These are phyloP conservation scores for Saccharomyces paradoxus DNA, from an alignment of 805 yeast genomes.

Conservation along the genomic window DNA sequence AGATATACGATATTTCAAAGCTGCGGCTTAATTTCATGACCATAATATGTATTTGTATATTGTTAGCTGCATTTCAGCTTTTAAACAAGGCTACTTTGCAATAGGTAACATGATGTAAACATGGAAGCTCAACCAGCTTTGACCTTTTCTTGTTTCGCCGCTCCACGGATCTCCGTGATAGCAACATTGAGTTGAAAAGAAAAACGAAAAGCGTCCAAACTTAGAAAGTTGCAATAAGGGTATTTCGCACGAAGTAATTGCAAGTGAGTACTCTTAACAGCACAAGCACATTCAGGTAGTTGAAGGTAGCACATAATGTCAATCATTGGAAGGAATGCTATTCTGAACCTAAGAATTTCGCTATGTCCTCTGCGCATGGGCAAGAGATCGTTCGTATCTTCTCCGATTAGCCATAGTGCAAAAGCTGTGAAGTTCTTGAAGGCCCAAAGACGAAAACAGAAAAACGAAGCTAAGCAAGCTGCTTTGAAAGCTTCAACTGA, in stretches of 20 bases:
- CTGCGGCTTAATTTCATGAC: slow-evolving; percentile 35
- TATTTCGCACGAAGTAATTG: neutral
- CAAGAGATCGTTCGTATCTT: slow-evolving; percentile 8
- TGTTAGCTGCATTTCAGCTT: too few species aligned
- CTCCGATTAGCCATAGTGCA: slow-evolving; percentile 8
- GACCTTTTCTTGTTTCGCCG: neutral
- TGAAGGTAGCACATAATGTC: neutral
- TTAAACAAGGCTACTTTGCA: neutral
- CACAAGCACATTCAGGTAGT: neutral
- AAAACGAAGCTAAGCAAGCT: slow-evolving; percentile 30
- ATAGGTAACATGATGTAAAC: neutral
- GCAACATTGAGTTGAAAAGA: neutral
- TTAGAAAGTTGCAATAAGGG: neutral
- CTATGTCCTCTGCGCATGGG: neutral
- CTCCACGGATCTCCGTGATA: neutral
- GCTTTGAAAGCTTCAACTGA: slow-evolving; percentile 24
- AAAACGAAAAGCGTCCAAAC: neutral
- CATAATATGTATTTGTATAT: neutral
- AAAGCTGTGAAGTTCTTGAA: slow-evolving; percentile 28
- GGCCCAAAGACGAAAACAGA: slow-evolving; percentile 29
- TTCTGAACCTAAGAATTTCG: neutral
- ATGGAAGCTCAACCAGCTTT: neutral
- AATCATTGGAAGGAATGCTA: neutral
- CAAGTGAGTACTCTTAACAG: neutral
- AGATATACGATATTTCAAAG: slow-evolving; percentile 44